Percentiles rank a stretch among this genome's conserved stretches.
phyloP scores from a whole-genome alignment of 345 rosid species.

The Alliaria petiolata region DNA sequence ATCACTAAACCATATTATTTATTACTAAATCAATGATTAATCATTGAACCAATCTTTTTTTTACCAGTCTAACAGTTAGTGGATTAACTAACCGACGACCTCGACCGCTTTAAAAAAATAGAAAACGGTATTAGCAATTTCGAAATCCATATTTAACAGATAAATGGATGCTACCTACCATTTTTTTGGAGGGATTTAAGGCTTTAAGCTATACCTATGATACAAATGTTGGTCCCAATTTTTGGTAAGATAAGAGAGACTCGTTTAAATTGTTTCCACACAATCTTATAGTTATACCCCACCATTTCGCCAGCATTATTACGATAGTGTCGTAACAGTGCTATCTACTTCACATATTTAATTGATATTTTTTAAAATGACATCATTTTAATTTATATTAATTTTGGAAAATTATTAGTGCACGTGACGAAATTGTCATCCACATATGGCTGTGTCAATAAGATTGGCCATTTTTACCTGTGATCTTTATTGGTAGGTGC shows the following conservation, averaged over 20 bases:
- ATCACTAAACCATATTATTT: too few species aligned
- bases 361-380: not conserved
- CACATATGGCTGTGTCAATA: conserved; percentile 22
- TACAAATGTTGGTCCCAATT: conserved; percentile 7
- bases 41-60: too few species aligned
- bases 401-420: not conserved
- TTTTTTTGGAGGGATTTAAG: too few species aligned
- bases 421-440: conserved; percentile 33
- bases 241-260: conserved; percentile 4
- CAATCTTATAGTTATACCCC: conserved; percentile 26
- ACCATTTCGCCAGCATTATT: conserved; percentile 17
- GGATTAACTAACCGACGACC: not conserved
- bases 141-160: not conserved
- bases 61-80: not conserved
- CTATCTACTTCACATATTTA: not conserved
- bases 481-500: conserved; percentile 19
- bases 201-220: not conserved
- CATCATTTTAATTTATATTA: not conserved
- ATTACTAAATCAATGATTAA: too few species aligned
- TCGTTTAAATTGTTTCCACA: conserved; percentile 23
- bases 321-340: conserved; percentile 16
- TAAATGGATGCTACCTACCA: not conserved
- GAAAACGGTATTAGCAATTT: not conserved
- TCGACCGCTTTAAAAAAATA: not conserved
- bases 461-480: conserved; percentile 19